Percentiles rank a stretch among this genome's conserved stretches.
Conservation (phyloP, 148 eudicot genomes). For the Diospyros lotus region DNA sequence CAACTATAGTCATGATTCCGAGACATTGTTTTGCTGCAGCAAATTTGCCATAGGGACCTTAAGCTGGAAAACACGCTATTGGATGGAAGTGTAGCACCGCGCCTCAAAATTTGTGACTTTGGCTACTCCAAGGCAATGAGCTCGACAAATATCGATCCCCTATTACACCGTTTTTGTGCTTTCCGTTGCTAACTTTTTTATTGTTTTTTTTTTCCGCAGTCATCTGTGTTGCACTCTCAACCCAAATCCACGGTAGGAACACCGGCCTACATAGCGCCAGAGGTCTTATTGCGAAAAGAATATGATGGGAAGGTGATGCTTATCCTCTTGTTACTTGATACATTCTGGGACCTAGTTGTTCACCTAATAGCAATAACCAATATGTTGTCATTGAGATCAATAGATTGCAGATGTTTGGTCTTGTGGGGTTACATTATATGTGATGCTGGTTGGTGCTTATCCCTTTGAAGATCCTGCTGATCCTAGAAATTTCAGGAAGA, state of each 20-base stretch:
- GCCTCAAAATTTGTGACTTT: conserved; percentile 76
- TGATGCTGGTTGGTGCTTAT: conserved; percentile 81
- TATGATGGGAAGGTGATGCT: conserved; percentile 72
- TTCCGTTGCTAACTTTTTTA: not conserved
- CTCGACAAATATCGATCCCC: not conserved
- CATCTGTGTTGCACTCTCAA: conserved; percentile 70
- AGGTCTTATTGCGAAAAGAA: conserved; percentile 61
- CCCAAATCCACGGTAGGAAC: conserved; percentile 88
- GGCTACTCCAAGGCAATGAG: conserved; percentile 67
- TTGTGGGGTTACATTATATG: conserved; percentile 85
- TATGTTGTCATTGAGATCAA: not conserved
- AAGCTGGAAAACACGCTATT: conserved; percentile 81
- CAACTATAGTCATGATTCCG: not conserved
- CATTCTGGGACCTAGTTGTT: not conserved
- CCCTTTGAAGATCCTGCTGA: conserved; percentile 85
- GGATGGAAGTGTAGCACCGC: conserved; percentile 53
- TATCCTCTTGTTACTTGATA: not conserved
- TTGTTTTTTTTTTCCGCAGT: conserved; percentile 25
- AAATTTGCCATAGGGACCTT: conserved; percentile 81
- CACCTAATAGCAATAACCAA: conserved; percentile 8
- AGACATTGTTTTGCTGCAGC: conserved; percentile 33
- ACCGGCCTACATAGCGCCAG: conserved; percentile 84
- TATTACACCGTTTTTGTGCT: not conserved
- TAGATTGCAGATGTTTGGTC: conserved; percentile 96
- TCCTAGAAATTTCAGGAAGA: conserved; percentile 66